Conservation (phyloP, 805 yeast species). For the Ogataea siamensis region DNA sequence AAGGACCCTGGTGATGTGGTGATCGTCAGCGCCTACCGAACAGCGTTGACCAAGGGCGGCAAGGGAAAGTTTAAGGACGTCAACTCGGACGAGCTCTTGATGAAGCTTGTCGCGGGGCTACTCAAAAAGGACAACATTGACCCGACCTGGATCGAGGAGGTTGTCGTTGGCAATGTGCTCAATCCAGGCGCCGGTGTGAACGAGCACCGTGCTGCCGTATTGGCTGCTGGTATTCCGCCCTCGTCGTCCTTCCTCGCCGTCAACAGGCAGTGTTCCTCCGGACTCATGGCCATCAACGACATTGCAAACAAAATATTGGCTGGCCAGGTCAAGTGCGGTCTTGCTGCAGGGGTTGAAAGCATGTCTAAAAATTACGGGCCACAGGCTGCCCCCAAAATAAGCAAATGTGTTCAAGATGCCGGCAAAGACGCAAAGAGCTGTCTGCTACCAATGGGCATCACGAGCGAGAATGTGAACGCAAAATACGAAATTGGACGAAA, state of each 20-base stretch:
- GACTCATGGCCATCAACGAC: conserved; percentile 85
- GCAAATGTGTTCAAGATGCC: conserved; percentile 42
- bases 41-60: conserved; percentile 86
- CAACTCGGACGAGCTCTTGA: conserved; percentile 74
- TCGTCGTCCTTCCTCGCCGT: conserved; percentile 75
- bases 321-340: conserved; percentile 89
- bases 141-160: conserved; percentile 65
- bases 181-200: conserved; percentile 93
- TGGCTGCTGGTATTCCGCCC: conserved; percentile 89
- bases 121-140: conserved; percentile 54
- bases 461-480: conserved; percentile 85
- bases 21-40: conserved; percentile 84
- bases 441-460: conserved; percentile 93
- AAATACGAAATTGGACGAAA: conserved; percentile 62
- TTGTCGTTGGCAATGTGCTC: conserved; percentile 87
- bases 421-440: conserved; percentile 63
- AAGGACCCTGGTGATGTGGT: conserved; percentile 88
- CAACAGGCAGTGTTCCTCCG: conserved; percentile 95
- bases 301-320: conserved; percentile 82
- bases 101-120: conserved; percentile 61
- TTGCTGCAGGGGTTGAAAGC: conserved; percentile 92
- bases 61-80: conserved; percentile 83
- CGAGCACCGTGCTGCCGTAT: conserved; percentile 88
- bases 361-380: conserved; percentile 93
- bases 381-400: conserved; percentile 60